Percentiles rank a stretch among this genome's conserved stretches.
These are phyloP conservation scores for Aureococcus anophagefferens DNA, from an alignment of 108 stramenopile genomes.

Conservation along the genomic window DNA sequence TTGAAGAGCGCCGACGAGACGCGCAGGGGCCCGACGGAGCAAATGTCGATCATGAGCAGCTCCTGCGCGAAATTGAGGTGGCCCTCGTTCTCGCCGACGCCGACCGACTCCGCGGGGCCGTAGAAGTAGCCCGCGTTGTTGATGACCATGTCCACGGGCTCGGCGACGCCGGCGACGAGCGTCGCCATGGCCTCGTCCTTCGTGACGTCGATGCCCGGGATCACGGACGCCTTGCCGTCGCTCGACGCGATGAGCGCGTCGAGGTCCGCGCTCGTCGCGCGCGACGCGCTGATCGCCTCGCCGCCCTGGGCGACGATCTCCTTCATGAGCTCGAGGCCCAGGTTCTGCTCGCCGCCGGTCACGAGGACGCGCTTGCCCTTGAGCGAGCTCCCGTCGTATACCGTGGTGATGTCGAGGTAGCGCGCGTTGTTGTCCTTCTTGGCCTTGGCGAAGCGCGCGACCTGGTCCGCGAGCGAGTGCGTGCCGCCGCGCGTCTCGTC, in stretches of 20 bases:
- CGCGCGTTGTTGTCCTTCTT: slow-evolving; percentile 76
- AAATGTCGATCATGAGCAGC: slow-evolving; percentile 75
- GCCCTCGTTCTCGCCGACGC: too few species aligned
- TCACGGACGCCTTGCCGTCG: slow-evolving; percentile 64
- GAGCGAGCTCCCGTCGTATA: slow-evolving; percentile 97
- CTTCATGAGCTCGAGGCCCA: slow-evolving; percentile 21
- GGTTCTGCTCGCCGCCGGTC: slow-evolving; percentile 73
- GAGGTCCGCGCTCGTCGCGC: slow-evolving; percentile 44
- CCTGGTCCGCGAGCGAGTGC: background rate
- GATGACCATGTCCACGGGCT: slow-evolving; percentile 65
- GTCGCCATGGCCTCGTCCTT: slow-evolving; percentile 58
- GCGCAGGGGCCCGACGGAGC: slow-evolving; percentile 72
- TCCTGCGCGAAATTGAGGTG: slow-evolving; percentile 72
- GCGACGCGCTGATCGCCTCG: slow-evolving; percentile 61
- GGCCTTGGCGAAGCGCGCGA: slow-evolving; percentile 43
- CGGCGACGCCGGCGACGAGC: slow-evolving; percentile 54
- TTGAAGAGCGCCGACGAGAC: slow-evolving; percentile 61
- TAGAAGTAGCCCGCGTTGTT: slow-evolving; percentile 81
- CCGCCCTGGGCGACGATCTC: slow-evolving; percentile 33
- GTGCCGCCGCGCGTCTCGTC: slow-evolving; percentile 64
- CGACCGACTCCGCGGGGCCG: slow-evolving; percentile 59
- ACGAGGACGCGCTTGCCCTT: slow-evolving; percentile 90
- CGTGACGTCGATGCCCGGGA: slow-evolving; percentile 67
- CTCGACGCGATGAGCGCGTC: too few species aligned
- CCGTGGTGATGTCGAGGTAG: slow-evolving; percentile 97